Evolutionary conservation across 352 stramenopile genomes (phyloP).

Genomic region (Pythium biforme): DNA sequence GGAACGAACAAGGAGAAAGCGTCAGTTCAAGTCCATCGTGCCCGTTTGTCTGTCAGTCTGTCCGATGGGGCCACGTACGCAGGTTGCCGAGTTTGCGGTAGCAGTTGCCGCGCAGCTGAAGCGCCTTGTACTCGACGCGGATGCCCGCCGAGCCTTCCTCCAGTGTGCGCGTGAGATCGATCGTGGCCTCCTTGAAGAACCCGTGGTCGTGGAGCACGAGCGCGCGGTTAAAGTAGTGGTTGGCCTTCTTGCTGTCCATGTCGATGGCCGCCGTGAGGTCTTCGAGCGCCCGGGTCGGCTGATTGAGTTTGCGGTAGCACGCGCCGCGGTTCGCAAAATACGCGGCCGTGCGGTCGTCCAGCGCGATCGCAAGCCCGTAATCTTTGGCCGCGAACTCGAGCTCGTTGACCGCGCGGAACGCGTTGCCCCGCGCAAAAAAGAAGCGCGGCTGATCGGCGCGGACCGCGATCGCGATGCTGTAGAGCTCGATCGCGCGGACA

Average conservation of each 20-base stretch:
- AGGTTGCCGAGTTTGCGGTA: constrained; percentile 57
- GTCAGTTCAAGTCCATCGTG: neutral
- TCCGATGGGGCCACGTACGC: constrained; percentile 6
- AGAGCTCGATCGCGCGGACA: constrained; percentile 67
- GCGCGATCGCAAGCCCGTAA: constrained; percentile 51
- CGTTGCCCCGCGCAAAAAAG: constrained; percentile 72
- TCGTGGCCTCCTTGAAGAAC: constrained; percentile 65
- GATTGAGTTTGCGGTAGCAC: constrained; percentile 73
- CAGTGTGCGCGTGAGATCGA: constrained; percentile 74
- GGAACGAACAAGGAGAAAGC: neutral
- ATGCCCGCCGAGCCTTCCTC: constrained; percentile 59
- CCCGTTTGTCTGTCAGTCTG: neutral
- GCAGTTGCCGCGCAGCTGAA: constrained; percentile 69
- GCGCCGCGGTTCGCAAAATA: constrained; percentile 75
- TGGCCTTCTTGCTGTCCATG: constrained; percentile 65
- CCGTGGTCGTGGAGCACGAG: constrained; percentile 63
- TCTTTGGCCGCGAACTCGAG: constrained; percentile 60
- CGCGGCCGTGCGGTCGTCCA: constrained; percentile 64
- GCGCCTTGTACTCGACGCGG: constrained; percentile 63
- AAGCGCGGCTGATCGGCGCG: constrained; percentile 68
- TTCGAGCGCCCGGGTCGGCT: constrained; percentile 53
- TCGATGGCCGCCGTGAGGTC: constrained; percentile 72
- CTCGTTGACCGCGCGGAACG: constrained; percentile 69
- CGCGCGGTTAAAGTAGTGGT: constrained; percentile 76
- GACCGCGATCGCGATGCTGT: constrained; percentile 73